Conservation (phyloP, 2,329 filamentous ascomycete genomes). For the Hypoxylon sp. region DNA sequence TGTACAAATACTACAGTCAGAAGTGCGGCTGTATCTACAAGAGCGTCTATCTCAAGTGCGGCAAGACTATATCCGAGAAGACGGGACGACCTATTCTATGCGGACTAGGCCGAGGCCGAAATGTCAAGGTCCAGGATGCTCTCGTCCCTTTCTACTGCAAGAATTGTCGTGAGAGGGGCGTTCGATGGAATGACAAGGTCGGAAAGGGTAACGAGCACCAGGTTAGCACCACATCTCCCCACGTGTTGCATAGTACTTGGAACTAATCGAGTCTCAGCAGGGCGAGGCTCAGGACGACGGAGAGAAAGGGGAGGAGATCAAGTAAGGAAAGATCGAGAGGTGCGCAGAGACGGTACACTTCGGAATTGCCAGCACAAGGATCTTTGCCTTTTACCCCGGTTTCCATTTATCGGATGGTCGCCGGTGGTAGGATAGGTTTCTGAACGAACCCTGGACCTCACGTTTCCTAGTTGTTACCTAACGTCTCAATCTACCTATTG, state of each 20-base stretch:
- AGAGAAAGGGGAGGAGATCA: background rate
- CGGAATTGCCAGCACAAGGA: too few relatives aligned
- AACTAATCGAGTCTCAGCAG: background rate
- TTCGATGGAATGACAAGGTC: background rate
- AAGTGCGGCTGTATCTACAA: conserved; percentile 14
- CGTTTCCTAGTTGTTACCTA: background rate
- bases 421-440: background rate
- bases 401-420: background rate
- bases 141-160: conserved; percentile 3
- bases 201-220: background rate
- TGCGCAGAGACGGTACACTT: background rate
- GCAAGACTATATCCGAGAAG: background rate
- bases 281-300: background rate
- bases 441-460: background rate
- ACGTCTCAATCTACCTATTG: background rate
- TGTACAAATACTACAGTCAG: conserved; percentile 13
- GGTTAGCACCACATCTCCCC: background rate
- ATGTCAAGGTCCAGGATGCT: background rate
- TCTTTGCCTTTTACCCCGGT: too few relatives aligned
- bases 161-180: background rate
- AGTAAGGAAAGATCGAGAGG: background rate
- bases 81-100: conserved; percentile 2
- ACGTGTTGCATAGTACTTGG: background rate
- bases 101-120: background rate
- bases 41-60: conserved; percentile 13